Evolutionary conservation across 2,329 filamentous ascomycete genomes (phyloP).

Genomic region (Lachnum nothofagi): DNA sequence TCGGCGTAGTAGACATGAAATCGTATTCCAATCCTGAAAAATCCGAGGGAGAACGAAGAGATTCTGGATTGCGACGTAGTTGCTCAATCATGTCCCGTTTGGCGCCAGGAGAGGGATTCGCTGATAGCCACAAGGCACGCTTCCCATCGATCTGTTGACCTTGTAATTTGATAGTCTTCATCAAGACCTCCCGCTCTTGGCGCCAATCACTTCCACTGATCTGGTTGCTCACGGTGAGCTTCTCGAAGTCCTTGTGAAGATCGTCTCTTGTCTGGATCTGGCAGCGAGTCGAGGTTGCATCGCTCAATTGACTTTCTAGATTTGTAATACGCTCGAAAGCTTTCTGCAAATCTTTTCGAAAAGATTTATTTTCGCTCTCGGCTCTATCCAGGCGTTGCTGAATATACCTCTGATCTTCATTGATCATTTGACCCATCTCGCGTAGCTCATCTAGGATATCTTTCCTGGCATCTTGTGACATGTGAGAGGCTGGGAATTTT

Average conservation of each 20-base stretch:
- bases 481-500: background rate
- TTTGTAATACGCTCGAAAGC: slow-evolving; percentile 2
- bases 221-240: slow-evolving; percentile 1
- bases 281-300: slow-evolving; percentile 9
- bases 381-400: slow-evolving; percentile 5
- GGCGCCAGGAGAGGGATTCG: slow-evolving; percentile 14
- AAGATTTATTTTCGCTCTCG: slow-evolving; percentile 3
- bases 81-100: slow-evolving; percentile 11
- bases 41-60: slow-evolving; percentile 19
- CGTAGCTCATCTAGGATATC: background rate
- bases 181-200: slow-evolving; percentile 4
- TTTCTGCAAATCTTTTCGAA: background rate
- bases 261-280: slow-evolving; percentile 4
- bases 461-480: background rate
- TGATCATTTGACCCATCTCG: slow-evolving; percentile 5
- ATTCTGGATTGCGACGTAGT: slow-evolving; percentile 10
- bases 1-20: background rate
- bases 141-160: slow-evolving; percentile 20
- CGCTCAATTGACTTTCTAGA: slow-evolving; percentile 1
- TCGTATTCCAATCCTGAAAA: background rate
- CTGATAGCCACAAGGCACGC: slow-evolving; percentile 22
- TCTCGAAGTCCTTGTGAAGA: background rate
- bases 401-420: background rate
- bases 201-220: slow-evolving; percentile 8
- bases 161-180: slow-evolving; percentile 14